Conservation (phyloP, 2,329 filamentous ascomycete species). For the Fusarium sarcochroum region DNA sequence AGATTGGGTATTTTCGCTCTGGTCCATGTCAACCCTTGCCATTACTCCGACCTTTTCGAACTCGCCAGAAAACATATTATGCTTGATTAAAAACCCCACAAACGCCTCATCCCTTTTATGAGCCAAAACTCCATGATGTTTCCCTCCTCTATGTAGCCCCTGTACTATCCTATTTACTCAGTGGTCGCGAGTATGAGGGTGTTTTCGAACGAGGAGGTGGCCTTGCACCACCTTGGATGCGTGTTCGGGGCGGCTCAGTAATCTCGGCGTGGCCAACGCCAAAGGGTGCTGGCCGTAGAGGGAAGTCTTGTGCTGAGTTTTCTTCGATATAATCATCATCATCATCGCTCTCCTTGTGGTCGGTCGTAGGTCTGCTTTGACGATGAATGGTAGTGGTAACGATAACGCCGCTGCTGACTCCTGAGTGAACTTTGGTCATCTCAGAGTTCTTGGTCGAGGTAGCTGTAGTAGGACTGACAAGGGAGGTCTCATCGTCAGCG, state of each 20-base stretch:
- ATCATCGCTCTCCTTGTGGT: conserved; percentile 7
- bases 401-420: conserved; percentile 48
- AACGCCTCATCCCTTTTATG: conserved; percentile 6
- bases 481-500: conserved; percentile 48
- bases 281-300: conserved; percentile 28
- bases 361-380: conserved; percentile 49
- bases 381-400: conserved; percentile 57
- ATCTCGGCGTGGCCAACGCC: conserved; percentile 25
- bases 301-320: conserved; percentile 22
- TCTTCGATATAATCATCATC: conserved; percentile 35
- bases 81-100: background rate
- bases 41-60: background rate
- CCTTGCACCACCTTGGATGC: conserved; percentile 44
- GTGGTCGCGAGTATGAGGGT: conserved; percentile 21
- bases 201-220: conserved; percentile 19
- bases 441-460: conserved; percentile 42
- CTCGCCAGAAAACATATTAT: background rate
- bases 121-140: background rate
- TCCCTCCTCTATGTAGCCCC: background rate
- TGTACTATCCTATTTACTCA: background rate
- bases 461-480: conserved; percentile 39
- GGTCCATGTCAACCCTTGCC: background rate
- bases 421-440: conserved; percentile 35
- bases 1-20: conserved; percentile 24
- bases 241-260: conserved; percentile 41